These are phyloP conservation scores for Apiospora kogelbergensis DNA, from an alignment of 2,329 filamentous ascomycete genomes.

Conservation along the genomic window DNA sequence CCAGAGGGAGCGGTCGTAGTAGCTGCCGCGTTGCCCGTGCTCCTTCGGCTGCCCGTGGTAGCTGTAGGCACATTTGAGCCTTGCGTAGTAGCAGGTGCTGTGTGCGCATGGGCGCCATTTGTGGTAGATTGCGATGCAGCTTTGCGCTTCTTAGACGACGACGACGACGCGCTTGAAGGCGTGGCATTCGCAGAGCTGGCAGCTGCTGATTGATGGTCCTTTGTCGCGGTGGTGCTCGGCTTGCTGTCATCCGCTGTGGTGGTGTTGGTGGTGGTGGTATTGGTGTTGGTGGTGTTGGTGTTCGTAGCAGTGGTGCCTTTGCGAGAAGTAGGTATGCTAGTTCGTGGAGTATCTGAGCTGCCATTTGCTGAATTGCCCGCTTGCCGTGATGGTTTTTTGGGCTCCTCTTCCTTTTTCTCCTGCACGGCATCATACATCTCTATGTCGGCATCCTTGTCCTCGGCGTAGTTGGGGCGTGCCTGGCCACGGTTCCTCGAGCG, in stretches of 20 bases:
- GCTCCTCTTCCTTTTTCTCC: constrained; percentile 54
- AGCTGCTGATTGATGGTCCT: constrained; percentile 27
- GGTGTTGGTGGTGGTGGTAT: not conserved
- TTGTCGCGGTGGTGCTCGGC: constrained; percentile 21
- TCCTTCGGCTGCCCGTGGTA: constrained; percentile 26
- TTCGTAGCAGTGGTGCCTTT: constrained; percentile 31
- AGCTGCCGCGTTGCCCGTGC: constrained; percentile 19
- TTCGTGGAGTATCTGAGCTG: constrained; percentile 29
- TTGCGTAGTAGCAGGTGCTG: constrained; percentile 18
- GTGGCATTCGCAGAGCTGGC: constrained; percentile 22
- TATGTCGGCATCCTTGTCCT: constrained; percentile 86
- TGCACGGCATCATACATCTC: constrained; percentile 73
- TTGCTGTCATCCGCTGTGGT: constrained; percentile 28
- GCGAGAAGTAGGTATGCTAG: constrained; percentile 34
- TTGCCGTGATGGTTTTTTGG: constrained; percentile 57
- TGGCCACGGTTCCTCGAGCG: constrained; percentile 86
- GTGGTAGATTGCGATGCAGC: constrained; percentile 50
- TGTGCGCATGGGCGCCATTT: constrained; percentile 21
- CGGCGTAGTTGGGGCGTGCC: constrained; percentile 89
- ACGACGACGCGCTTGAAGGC: constrained; percentile 22
- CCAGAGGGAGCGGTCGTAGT: constrained; percentile 19
- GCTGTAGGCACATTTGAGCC: constrained; percentile 25
- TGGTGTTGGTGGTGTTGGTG: not conserved
- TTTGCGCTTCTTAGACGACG: constrained; percentile 79
- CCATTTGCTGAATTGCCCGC: constrained; percentile 36